phyloP scores from a whole-genome alignment of 768 basidiomycete species.

The Russula sp. region DNA sequence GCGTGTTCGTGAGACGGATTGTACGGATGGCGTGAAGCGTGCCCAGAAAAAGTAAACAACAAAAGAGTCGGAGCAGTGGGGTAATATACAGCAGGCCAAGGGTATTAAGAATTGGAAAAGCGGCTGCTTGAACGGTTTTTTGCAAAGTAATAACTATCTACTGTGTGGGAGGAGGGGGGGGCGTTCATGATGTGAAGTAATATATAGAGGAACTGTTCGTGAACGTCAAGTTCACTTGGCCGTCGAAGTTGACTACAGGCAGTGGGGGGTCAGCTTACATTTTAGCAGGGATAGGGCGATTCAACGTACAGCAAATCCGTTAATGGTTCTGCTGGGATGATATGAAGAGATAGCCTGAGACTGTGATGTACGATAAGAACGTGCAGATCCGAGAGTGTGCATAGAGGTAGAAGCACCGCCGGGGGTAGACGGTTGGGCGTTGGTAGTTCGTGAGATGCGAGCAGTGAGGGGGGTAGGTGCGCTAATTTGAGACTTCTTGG shows the following conservation, averaged over 20 bases:
- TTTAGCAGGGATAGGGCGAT: conserved; percentile 21
- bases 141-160: conserved; percentile 19
- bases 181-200: conserved; percentile 5
- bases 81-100: conserved; percentile 37
- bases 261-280: conserved; percentile 4
- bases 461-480: conserved; percentile 85
- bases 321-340: conserved; percentile 68
- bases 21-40: conserved; percentile 29
- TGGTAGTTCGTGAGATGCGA: conserved; percentile 52
- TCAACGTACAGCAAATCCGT: conserved; percentile 48
- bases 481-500: conserved; percentile 85
- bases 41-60: conserved; percentile 32
- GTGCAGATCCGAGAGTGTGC: conserved; percentile 54
- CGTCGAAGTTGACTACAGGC: conserved; percentile 17
- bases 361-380: conserved; percentile 63
- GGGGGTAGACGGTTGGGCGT: conserved; percentile 52
- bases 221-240: conserved; percentile 23
- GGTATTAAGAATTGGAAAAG: conserved; percentile 29
- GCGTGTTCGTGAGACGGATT: conserved; percentile 31
- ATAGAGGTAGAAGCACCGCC: conserved; percentile 35
- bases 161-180: conserved; percentile 4
- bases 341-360: conserved; percentile 64
- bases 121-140: conserved; percentile 10
- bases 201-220: conserved; percentile 16
- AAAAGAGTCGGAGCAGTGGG: conserved; percentile 29